Percentiles rank a stretch among this genome's conserved stretches.
phyloP scores from a whole-genome alignment of 495 filamentous ascomycete species.

The Collariella sp. region DNA sequence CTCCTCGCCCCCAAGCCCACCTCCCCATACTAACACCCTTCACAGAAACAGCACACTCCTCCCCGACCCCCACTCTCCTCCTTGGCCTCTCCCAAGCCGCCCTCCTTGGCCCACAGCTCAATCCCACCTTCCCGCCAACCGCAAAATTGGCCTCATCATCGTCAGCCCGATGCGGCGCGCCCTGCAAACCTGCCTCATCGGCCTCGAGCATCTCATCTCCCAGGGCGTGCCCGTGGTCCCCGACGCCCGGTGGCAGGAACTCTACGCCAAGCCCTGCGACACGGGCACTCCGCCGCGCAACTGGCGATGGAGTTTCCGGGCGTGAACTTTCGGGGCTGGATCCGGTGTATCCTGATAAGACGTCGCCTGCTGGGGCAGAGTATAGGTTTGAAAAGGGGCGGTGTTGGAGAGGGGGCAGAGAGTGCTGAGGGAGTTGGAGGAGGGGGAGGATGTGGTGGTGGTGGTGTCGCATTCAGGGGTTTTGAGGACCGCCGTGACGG shows the following conservation, averaged over 20 bases:
- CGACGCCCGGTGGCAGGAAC: slow-evolving; percentile 48
- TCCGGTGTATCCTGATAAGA: slow-evolving; percentile 46
- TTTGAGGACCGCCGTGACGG: slow-evolving; percentile 37
- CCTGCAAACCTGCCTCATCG: slow-evolving; percentile 42
- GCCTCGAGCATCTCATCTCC: slow-evolving; percentile 42
- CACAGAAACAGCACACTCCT: neutral
- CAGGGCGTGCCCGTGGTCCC: slow-evolving; percentile 41
- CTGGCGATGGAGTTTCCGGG: slow-evolving; percentile 40
- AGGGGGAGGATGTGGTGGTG: slow-evolving; percentile 41
- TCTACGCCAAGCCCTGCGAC: slow-evolving; percentile 48
- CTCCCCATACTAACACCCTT: slow-evolving; percentile 9
- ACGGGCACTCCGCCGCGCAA: slow-evolving; percentile 35
- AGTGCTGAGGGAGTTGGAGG: slow-evolving; percentile 36
- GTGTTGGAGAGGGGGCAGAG: slow-evolving; percentile 39
- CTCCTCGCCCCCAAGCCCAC: too few species aligned
- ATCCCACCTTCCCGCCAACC: slow-evolving; percentile 34
- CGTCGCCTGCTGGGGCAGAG: slow-evolving; percentile 24
- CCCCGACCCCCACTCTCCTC: slow-evolving; percentile 41
- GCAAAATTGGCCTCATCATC: slow-evolving; percentile 42
- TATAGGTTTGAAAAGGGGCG: slow-evolving; percentile 39
- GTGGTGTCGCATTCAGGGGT: slow-evolving; percentile 52
- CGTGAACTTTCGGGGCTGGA: slow-evolving; percentile 45
- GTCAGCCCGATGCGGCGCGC: slow-evolving; percentile 49
- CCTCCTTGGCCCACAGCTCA: slow-evolving; percentile 31
- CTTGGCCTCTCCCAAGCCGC: slow-evolving; percentile 42